Conservation (phyloP, 2,329 filamentous ascomycete species). For the Aspergillus pseudoviridinutans region DNA sequence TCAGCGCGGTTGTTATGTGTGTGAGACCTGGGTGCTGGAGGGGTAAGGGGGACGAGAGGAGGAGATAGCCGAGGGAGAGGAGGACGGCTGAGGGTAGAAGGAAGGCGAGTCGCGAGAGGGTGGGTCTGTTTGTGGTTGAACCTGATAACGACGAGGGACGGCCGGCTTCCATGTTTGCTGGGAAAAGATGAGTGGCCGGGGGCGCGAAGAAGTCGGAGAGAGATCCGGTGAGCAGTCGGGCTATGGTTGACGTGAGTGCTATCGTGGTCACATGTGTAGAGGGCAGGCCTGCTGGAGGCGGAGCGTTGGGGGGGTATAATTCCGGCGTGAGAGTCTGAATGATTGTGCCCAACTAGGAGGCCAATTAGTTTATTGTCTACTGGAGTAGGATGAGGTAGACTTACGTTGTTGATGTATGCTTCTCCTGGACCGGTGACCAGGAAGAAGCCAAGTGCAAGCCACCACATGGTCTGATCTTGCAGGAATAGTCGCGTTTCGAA, state of each 20-base stretch:
- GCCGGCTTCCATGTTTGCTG: constrained; percentile 45
- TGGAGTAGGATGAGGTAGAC: constrained; percentile 5
- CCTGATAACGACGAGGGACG: constrained; percentile 30
- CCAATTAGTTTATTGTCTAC: not conserved
- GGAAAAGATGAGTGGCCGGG: constrained; percentile 57
- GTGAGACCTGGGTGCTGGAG: constrained; percentile 74
- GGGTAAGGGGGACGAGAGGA: constrained; percentile 77
- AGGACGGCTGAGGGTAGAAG: constrained; percentile 71
- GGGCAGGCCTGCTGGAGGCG: constrained; percentile 58
- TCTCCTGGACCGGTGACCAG: constrained; percentile 93
- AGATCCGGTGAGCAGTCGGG: constrained; percentile 82
- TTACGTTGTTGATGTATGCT: constrained; percentile 87
- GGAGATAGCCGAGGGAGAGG: constrained; percentile 69
- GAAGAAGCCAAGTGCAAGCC: constrained; percentile 84
- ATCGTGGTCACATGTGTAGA: constrained; percentile 88
- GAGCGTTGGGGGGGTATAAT: constrained; percentile 49
- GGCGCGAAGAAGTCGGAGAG: constrained; percentile 83
- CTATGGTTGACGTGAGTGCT: constrained; percentile 83
- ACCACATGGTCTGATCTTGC: constrained; percentile 91
- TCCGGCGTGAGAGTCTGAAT: constrained; percentile 75
- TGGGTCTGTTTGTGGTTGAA: constrained; percentile 36
- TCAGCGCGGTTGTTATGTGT: constrained; percentile 76
- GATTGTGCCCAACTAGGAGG: constrained; percentile 68
- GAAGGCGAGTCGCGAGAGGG: constrained; percentile 74
- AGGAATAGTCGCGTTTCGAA: constrained; percentile 84